Evolutionary conservation across 768 basidiomycete species (phyloP).

Genomic region (Suillus tomentosus): DNA sequence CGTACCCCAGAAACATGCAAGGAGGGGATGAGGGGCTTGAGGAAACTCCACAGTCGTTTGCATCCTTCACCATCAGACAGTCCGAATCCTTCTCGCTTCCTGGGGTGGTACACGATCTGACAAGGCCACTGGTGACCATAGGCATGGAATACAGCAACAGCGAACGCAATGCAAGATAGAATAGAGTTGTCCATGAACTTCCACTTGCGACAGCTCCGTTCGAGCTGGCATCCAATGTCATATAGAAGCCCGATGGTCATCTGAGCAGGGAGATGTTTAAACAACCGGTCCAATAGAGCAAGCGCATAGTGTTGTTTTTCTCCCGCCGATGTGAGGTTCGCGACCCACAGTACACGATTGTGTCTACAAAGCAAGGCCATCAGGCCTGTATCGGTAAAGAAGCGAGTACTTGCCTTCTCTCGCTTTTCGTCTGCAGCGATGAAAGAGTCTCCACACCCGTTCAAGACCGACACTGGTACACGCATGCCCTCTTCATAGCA

Average conservation of each 20-base stretch:
- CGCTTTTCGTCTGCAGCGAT: slow-evolving; percentile 18
- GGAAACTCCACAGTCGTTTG: slow-evolving; percentile 28
- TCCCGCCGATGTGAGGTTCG: slow-evolving; percentile 21
- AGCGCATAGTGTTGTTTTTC: slow-evolving; percentile 29
- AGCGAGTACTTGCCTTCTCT: slow-evolving; percentile 22
- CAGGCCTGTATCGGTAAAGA: slow-evolving; percentile 23
- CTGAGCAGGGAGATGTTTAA: slow-evolving; percentile 19
- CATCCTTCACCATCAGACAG: slow-evolving; percentile 4
- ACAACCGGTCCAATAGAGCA: slow-evolving; percentile 20
- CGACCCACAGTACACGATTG: slow-evolving; percentile 5
- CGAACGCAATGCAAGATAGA: slow-evolving; percentile 27
- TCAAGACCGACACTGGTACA: slow-evolving; percentile 32
- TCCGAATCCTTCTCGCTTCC: slow-evolving; percentile 27
- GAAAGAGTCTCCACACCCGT: slow-evolving; percentile 37
- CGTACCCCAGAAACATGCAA: slow-evolving; percentile 24
- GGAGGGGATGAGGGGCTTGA: slow-evolving; percentile 23
- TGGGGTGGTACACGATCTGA: slow-evolving; percentile 39
- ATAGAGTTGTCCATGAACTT: background rate
- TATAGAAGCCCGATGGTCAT: slow-evolving; percentile 21
- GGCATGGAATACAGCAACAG: slow-evolving; percentile 38
- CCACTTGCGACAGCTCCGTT: slow-evolving; percentile 9
- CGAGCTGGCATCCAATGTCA: slow-evolving; percentile 26
- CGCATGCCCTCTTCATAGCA: slow-evolving; percentile 24
- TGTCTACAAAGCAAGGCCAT: slow-evolving; percentile 25
- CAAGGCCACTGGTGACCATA: slow-evolving; percentile 38